These are phyloP conservation scores for Apiospora phragmitis DNA, from an alignment of 2,329 filamentous ascomycete species.

Conservation along the genomic window DNA sequence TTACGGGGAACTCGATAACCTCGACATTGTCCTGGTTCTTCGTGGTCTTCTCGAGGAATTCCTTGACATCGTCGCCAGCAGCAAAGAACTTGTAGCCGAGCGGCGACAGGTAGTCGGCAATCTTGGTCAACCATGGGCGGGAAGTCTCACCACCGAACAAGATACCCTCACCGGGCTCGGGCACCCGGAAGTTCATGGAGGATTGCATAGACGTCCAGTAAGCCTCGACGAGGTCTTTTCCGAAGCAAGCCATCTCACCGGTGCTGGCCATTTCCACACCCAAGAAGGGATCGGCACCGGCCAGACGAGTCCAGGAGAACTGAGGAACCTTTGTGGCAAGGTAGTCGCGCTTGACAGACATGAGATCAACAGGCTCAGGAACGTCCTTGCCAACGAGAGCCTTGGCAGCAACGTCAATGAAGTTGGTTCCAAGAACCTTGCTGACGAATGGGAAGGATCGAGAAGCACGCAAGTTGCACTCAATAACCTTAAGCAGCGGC, in stretches of 20 bases:
- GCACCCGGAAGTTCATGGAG: constrained; percentile 98
- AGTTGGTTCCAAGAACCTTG: constrained; percentile 95
- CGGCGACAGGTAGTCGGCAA: constrained; percentile 84
- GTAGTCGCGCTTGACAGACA: constrained; percentile 87
- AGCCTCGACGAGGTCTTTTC: constrained; percentile 90
- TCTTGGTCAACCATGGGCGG: constrained; percentile 70
- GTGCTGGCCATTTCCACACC: constrained; percentile 97
- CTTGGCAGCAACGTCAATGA: constrained; percentile 93
- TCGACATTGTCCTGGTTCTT: constrained; percentile 73
- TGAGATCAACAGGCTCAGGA: constrained; percentile 82
- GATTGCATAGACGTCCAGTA: constrained; percentile 98
- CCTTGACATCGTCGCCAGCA: constrained; percentile 78
- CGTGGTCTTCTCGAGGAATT: constrained; percentile 71
- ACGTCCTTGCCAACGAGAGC: constrained; percentile 85
- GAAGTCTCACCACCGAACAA: constrained; percentile 85
- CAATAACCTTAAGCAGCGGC: constrained; percentile 88
- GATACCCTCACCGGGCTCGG: constrained; percentile 90
- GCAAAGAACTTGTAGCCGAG: constrained; percentile 95
- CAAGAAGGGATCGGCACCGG: constrained; percentile 94
- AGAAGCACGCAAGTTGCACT: constrained; percentile 96
- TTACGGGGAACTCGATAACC: constrained; percentile 94
- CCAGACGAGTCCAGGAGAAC: constrained; percentile 98
- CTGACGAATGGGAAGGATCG: constrained; percentile 98
- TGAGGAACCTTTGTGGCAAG: constrained; percentile 97
- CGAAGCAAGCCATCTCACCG: constrained; percentile 98